Conservation (phyloP, 495 filamentous ascomycete species). For the Neurospora terricola region DNA sequence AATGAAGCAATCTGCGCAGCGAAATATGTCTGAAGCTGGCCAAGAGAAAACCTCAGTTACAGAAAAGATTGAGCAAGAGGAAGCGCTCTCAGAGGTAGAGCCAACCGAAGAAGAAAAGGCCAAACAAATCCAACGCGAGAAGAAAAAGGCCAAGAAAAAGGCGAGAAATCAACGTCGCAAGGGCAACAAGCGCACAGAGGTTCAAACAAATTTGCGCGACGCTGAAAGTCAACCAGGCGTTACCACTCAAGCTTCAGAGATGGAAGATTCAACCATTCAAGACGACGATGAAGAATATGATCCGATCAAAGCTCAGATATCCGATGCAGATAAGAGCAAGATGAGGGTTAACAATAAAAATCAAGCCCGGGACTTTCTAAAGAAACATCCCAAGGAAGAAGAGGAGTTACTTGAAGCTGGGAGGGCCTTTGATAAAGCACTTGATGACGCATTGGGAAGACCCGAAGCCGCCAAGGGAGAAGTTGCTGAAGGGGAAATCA, state of each 20-base stretch:
- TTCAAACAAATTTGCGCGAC: neutral
- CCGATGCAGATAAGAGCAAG: neutral
- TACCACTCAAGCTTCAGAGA: neutral
- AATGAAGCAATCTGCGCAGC: neutral
- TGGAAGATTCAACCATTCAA: neutral
- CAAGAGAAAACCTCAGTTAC: neutral
- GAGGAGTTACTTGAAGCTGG: neutral
- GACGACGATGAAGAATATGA: neutral
- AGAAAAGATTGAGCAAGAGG: neutral
- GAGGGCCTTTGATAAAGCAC: neutral
- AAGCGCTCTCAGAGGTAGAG: neutral
- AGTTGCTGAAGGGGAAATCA: neutral
- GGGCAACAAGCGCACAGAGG: neutral
- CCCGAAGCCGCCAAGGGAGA: neutral
- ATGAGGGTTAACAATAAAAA: neutral
- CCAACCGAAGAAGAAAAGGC: neutral
- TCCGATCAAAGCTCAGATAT: neutral
- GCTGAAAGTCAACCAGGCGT: neutral
- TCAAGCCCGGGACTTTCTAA: neutral
- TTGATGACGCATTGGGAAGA: neutral
- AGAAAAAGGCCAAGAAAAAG: neutral
- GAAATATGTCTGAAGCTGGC: neutral
- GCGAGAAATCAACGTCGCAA: neutral
- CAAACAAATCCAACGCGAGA: neutral
- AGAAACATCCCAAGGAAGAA: neutral